Evolutionary conservation across 129 eudicot species (phyloP), one percentile per base, ranked within the genome.

Genomic region (Dittrichia graveolens): DNA sequence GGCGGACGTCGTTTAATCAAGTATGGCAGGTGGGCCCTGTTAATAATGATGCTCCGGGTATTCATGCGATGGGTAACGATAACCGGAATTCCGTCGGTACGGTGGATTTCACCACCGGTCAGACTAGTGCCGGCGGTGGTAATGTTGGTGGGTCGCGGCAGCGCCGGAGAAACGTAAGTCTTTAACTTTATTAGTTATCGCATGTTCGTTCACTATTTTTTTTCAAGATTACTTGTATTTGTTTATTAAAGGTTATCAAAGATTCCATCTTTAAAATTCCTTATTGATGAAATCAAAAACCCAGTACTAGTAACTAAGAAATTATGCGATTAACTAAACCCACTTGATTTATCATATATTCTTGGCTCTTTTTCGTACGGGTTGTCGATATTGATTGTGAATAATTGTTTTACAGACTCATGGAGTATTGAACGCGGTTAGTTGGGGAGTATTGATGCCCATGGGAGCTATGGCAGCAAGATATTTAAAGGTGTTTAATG

Each of bases 11-110:
- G 5, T 85, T 85, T 63, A 90, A 71, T 13, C 98, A 94, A 35
- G 92, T 94, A 0, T 94, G 98, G 98, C 96, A 94, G 60, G 69
- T 65, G 52, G 98, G 98, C 4, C 85, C 81, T 2, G 69, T 88
- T 52, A 24, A 16, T 38, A 69, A 78, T 13, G 85, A 48, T 39
- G 56, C 9, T 65, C 89, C 87, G 53, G 8, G 4, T 10, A 12
- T 4, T 24, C 99, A 94, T 79, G 37, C 15, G 7, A 3, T 24
- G 4, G 14, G 0, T 63, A 3, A 61, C 1, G 86, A 67, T 45
- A 78, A 94, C 50, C 31, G 5, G 19, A 71, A 39, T 43, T 82
- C 97, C 5, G 4, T 14, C 6, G 91, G 88, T 10, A 61, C 62
- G 13, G 75, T 94, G 37, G 87, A 94, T 72, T 94, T 94, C 61